A percentile compares a stretch with the other conserved stretches of the same genome.
phyloP scores from a whole-genome alignment of 1,284 basidiomycete genomes.

The Peniophora sp. region DNA sequence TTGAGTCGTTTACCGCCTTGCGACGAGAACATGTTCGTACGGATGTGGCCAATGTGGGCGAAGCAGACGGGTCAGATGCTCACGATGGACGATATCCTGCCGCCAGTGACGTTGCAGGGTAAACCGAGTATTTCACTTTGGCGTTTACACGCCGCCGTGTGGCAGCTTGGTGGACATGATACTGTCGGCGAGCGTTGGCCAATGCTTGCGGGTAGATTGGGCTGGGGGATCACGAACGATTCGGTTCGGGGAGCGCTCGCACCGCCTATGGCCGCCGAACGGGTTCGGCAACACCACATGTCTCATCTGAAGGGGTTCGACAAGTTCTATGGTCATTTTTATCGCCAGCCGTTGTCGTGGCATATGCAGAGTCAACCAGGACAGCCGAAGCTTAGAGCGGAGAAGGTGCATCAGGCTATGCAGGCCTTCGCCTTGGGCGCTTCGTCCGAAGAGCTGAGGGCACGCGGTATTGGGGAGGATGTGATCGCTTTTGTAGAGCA shows the following conservation, averaged over 20 bases:
- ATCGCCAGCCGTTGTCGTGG: background rate
- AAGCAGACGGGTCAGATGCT: background rate
- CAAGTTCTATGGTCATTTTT: background rate
- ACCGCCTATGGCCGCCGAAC: background rate
- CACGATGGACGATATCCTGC: background rate
- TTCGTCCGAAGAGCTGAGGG: slow-evolving; percentile 42
- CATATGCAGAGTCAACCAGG: background rate
- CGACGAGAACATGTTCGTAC: background rate
- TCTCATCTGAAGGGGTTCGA: background rate
- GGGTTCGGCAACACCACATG: background rate
- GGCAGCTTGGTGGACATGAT: background rate
- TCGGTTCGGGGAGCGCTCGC: background rate
- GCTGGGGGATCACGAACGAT: background rate
- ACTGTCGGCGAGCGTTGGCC: background rate
- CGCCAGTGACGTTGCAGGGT: too few relatives aligned
- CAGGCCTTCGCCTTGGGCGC: slow-evolving; percentile 31
- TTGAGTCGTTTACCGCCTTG: background rate
- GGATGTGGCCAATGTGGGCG: background rate
- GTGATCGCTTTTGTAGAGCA: slow-evolving; percentile 51
- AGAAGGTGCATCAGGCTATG: slow-evolving; percentile 33
- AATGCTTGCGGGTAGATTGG: background rate
- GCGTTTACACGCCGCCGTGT: background rate
- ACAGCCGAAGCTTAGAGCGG: slow-evolving; percentile 13
- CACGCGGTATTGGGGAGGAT: slow-evolving; percentile 37
- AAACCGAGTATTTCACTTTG: background rate